phyloP scores from a whole-genome alignment of 1,284 basidiomycete genomes.

The Sphaerobolus stellatus region DNA sequence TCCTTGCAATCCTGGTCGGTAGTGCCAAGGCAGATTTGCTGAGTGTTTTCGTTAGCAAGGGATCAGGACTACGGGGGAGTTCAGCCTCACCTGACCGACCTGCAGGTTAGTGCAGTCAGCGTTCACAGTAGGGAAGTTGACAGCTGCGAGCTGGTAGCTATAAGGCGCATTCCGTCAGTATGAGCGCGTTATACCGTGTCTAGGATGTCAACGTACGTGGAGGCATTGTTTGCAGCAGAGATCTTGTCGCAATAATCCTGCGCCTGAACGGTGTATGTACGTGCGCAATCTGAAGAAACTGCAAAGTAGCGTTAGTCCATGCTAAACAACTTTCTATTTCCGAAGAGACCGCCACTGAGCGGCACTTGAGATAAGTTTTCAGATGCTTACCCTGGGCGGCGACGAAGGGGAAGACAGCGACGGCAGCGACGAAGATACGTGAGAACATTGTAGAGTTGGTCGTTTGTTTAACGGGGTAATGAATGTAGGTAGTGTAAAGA shows the following conservation, averaged over 20 bases:
- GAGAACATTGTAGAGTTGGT: background rate
- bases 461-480: background rate
- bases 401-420: slow-evolving; percentile 11
- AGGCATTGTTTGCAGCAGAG: slow-evolving; percentile 61
- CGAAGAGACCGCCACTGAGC: background rate
- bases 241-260: slow-evolving; percentile 71
- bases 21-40: slow-evolving; percentile 49
- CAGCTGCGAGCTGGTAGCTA: slow-evolving; percentile 69
- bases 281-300: slow-evolving; percentile 50
- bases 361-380: background rate
- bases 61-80: background rate
- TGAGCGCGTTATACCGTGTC: background rate
- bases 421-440: slow-evolving; percentile 8
- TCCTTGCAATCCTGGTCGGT: slow-evolving; percentile 45
- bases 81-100: slow-evolving; percentile 33
- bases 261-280: slow-evolving; percentile 55
- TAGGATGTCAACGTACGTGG: slow-evolving; percentile 50
- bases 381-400: slow-evolving; percentile 26
- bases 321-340: background rate
- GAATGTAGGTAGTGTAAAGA: background rate
- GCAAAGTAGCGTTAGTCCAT: slow-evolving; percentile 17
- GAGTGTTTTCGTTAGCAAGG: slow-evolving; percentile 5
- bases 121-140: slow-evolving; percentile 55
- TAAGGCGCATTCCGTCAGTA: slow-evolving; percentile 1
- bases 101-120: slow-evolving; percentile 55